Base-by-base conservation (phyloP, 225 moss, liverwort and hornwort genomes). In the Anthoceros angustus region DNA sequence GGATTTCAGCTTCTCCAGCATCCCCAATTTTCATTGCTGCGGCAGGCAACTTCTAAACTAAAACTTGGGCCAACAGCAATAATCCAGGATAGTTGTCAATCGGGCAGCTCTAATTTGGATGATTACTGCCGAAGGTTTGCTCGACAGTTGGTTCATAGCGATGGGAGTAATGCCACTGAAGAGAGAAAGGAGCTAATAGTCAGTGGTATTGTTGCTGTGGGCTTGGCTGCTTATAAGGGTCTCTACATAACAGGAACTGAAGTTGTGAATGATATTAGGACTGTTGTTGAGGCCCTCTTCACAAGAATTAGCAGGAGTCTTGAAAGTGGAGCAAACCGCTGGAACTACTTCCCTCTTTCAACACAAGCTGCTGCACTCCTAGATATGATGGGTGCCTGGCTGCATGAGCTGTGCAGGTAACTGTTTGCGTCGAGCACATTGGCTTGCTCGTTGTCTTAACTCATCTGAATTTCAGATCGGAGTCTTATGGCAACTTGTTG, bases 361-460 rank as follows among this genome's bases (percentile, higher is more conserved):
- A 77, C 86, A 49, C 83, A 86, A 74, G 80, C 86, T 70, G 81
- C 88, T 72, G 75, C 82, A 42, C 69, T 89, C 21, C 70, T 79
- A 75, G 88, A 89, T 70, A 76, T 86, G 49, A 76, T 89, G 80
- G 78, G 82, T 67, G 75, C 81, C 68, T 89, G 88, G 88, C 73
- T 80, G 9, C 71, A 74, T 60, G 85, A 85, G 79, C 74, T 85
- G 68, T 77, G 77, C 82, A 82, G 82, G 85, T 85, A 75, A 71
- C 4, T 32, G 84, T 68, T 69, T 24, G 40, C 64, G 41, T 48
- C 16, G 0, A 9, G 48, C 9, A 55, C 50, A 32, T 68, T 67
- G 23, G n/a, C 23, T 39, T n/a, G 26, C 50, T 25, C 23, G 41
- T 45, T 21, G 45, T 26, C 9, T 12, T 24, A 65, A 65, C 26